Conservation (phyloP, 768 basidiomycete genomes). For the Psilocybe sp. region DNA sequence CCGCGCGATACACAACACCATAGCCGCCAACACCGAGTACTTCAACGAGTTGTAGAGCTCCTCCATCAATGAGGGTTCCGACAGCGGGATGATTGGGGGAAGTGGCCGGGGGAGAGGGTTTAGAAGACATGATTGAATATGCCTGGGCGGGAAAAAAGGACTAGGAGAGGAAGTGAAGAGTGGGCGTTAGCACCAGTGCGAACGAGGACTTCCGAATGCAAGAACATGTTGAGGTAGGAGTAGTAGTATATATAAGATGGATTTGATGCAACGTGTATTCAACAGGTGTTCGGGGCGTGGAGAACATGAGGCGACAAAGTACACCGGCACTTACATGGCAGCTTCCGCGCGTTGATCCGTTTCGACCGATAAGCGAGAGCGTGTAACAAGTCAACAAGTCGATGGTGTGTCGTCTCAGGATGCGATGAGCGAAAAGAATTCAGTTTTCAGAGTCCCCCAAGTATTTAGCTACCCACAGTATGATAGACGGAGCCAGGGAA, state of each 20-base stretch:
- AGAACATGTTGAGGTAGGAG: constrained; percentile 19
- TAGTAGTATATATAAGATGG: constrained; percentile 14
- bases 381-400: too few species aligned
- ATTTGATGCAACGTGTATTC: constrained; percentile 32
- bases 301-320: constrained; percentile 74
- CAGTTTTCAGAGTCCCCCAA: background rate
- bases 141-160: constrained; percentile 11
- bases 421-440: constrained; percentile 11
- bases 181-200: constrained; percentile 44
- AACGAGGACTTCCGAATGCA: constrained; percentile 41
- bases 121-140: constrained; percentile 29
- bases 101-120: constrained; percentile 30
- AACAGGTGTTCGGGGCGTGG: constrained; percentile 56
- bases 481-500: too few species aligned
- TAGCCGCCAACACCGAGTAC: constrained; percentile 94
- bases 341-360: constrained; percentile 40
- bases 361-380: constrained; percentile 3
- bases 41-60: constrained; percentile 81
- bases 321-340: constrained; percentile 38
- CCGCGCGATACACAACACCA: constrained; percentile 91
- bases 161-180: constrained; percentile 19
- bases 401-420: too few species aligned
- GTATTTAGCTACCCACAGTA: too few species aligned
- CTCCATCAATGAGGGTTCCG: constrained; percentile 86
- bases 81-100: constrained; percentile 56